Evolutionary conservation across 257 asterid genomes (phyloP), one percentile per base, ranked within the genome.

Genomic region (Nicotiana benthamiana): DNA sequence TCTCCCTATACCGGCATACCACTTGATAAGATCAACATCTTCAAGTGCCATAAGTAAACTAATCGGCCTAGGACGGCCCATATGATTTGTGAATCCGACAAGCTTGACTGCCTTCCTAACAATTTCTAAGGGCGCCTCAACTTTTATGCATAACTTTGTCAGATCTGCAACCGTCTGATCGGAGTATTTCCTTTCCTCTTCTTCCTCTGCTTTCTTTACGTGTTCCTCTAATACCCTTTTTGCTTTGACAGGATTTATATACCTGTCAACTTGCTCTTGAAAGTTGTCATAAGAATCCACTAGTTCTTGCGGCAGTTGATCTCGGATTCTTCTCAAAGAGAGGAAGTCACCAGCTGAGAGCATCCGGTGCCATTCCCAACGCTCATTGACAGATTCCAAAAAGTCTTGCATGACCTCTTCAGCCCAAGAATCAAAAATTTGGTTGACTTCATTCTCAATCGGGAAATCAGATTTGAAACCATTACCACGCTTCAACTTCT

Each of bases 1-100:
- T 88, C 84, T 91, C 6, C 92, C 99, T n/a, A 93, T 84, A 11
- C 99, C 98, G 2, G 98, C 97, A 56, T 95, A 93, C 97, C 98
- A 95, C 81, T 90, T 92, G 79, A 95, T 90, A 60, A 95, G 92
- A 87, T 93, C 97, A 3, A 43, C 79, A 80, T 95, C 99, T 82
- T 93, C 97, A 56, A 95, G 98, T 76, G 87, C 94, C 88, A 63
- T 90, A 32, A 95, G 94, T 75, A 90, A 84, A 81, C 90, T 89
- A 24, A 92, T 83, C 12, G 97, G 97, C 89, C 98, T 86, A 2
- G 97, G 99, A 72, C 98, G 99, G 30, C 98, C 98, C 99, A 93
- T 95, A 8, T 88, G 88, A 65, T 95, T 95, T 0, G 97, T 93
- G 52, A 95, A 89, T 12, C 98, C 98, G 17, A 89, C 90, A 84